Evolutionary conservation across 331 rosid species (phyloP), one percentile per base, ranked within the genome.

Genomic region (Acacia pycnantha): DNA sequence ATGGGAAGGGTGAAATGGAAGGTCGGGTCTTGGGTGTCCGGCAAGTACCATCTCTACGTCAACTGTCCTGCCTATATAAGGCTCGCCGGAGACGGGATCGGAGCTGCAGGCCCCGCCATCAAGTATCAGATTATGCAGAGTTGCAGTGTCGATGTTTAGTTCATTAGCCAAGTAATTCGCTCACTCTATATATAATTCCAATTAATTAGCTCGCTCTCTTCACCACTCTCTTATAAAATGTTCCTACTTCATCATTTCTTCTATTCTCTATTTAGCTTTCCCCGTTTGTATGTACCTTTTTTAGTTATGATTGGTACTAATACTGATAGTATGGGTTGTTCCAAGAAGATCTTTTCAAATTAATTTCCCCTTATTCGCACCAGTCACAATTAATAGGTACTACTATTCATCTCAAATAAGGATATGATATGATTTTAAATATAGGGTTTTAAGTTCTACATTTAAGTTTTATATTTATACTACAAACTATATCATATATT

Each of bases 21-120:
- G 83, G 98, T 94, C 0, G 97, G 97, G 0, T 73, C 87, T 3
- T 92, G 97, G 97, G 66, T 88, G 66, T 92, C 98, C 15, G 90
- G 92, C 2, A 80, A 66, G 82, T 94, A 94, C 58, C 91, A 86
- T 8, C 24, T 94, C 69, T 51, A 65, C 43, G 94, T 90, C 0
- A 88, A 84, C 48, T 94, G 98, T 22, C 97, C 98, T 0, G 98
- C 94, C 11, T 88, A 82, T 79, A 84, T 94, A 21, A 82, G 82
- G 67, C 80, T 89, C 54, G 53, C 79, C 83, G 82, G 86, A 1
- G 84, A 85, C 14, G 71, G 11, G 12, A 33, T 33, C 62, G 84
- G 88, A 31, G 64, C 62, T 4, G 84, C 59, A 2, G 50, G 70
- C 18, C 80, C 94, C 7, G 89, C 83, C 5, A 68, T 88, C 27